A percentile compares a stretch with the other conserved stretches of the same genome.
These are phyloP conservation scores for Coemansia sp. DNA, from an alignment of 192 early-diverging fungal species.

Conservation along the genomic window DNA sequence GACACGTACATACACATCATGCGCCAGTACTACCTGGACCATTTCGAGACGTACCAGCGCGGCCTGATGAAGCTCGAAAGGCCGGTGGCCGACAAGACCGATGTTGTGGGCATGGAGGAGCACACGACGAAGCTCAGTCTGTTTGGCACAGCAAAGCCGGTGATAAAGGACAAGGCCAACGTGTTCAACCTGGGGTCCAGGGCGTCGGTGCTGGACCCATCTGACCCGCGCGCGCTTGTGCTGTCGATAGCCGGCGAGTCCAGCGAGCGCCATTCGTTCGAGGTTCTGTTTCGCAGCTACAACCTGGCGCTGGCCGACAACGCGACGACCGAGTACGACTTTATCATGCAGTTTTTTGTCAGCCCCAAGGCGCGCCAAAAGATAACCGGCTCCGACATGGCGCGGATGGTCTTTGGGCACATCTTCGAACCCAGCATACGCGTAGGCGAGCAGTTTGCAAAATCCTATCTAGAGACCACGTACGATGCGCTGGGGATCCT, in stretches of 20 bases:
- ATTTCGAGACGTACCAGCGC: constrained; percentile 87
- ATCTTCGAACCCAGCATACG: constrained; percentile 73
- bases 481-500: constrained; percentile 89
- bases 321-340: constrained; percentile 91
- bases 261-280: constrained; percentile 61
- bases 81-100: constrained; percentile 73
- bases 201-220: constrained; percentile 67
- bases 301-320: constrained; percentile 91
- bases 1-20: constrained; percentile 82
- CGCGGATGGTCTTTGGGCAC: constrained; percentile 72
- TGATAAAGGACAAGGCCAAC: constrained; percentile 75
- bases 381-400: constrained; percentile 58
- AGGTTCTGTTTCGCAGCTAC: constrained; percentile 87
- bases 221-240: constrained; percentile 85
- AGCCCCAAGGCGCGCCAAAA: constrained; percentile 60
- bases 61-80: constrained; percentile 73
- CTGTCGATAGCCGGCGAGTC: constrained; percentile 46
- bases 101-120: constrained; percentile 87
- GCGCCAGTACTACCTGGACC: constrained; percentile 80
- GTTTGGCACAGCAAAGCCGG: constrained; percentile 65
- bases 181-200: constrained; percentile 83
- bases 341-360: constrained; percentile 87
- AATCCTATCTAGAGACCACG: constrained; percentile 69
- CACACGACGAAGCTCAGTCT: constrained; percentile 64
- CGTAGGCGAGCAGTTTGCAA: constrained; percentile 56